Evolutionary conservation across 768 basidiomycete genomes (phyloP), one percentile per base, ranked within the genome.

Genomic region (Trametes villosa): DNA sequence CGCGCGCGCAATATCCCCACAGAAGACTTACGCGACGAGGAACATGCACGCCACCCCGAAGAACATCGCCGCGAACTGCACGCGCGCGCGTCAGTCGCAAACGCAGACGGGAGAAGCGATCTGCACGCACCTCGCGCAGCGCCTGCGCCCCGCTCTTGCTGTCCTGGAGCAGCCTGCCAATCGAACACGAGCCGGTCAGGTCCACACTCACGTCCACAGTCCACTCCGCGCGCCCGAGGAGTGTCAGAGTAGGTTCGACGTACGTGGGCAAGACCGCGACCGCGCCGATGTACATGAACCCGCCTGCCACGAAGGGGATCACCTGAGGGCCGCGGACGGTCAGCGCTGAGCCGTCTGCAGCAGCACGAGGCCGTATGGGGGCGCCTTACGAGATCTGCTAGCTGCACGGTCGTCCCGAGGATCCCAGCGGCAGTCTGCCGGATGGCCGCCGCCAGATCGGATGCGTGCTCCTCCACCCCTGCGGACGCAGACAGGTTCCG

Each of bases 1-100:
- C 41, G 51, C 48, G 42, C n/a, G 31, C 45, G 27, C 34, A 26
- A 56, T n/a, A 63, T 33, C 41, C 46, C 18, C 63, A 50, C 63
- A 18, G 42, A 30, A 51, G 65, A 84, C 91, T 86, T 83, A 94
- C 90, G 92, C 92, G 72, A 94, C 92, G 71, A 91, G 73, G 73
- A 93, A 88, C 94, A 96, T 96, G 79, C 93, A 95, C 70, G 83
- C 72, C 66, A 96, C 94, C 30, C 94, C 94, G 73, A 96, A 83
- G 48, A 85, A 85, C 94, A 96, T 96, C 60, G 93, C 94, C 60
- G 81, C 88, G 76, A 96, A 95, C 93, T 96, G 74, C 62, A 30
- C 11, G 36, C 33, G 40, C 22, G 6, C 27, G 46, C 45, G 62
- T 59, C 40, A 64, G 53, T 52, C 22, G 51, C 34, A 57, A 55